A percentile compares a stretch with the other conserved stretches of the same genome.
Conservation (phyloP, 768 basidiomycete species). For the Flagelloscypha sp. region DNA sequence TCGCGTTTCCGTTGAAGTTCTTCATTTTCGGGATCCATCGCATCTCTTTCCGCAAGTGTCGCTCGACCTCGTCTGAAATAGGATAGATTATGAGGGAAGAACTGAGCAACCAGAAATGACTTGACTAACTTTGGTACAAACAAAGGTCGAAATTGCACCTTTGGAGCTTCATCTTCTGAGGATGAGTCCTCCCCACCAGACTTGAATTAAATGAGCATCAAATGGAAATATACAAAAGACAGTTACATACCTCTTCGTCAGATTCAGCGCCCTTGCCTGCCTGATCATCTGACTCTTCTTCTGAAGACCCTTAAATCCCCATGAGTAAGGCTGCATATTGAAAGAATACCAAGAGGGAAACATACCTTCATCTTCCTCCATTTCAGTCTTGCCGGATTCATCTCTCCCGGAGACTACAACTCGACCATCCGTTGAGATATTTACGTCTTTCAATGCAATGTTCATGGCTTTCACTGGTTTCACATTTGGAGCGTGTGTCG, state of each 20-base stretch:
- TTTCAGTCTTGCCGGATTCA: constrained; percentile 66
- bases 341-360: constrained; percentile 12
- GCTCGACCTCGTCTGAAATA: constrained; percentile 57
- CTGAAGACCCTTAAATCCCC: constrained; percentile 21
- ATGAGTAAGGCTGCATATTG: constrained; percentile 7
- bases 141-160: constrained; percentile 80
- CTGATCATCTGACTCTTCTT: constrained; percentile 40
- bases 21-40: constrained; percentile 64
- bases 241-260: constrained; percentile 40
- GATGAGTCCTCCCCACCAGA: constrained; percentile 84
- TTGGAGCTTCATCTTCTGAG: constrained; percentile 69
- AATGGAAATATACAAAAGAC: constrained; percentile 1
- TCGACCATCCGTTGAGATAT: constrained; percentile 71
- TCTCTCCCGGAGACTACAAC: constrained; percentile 73
- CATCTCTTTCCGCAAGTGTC: constrained; percentile 65
- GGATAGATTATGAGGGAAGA: constrained; percentile 5
- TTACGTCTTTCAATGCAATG: constrained; percentile 70
- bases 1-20: constrained; percentile 64
- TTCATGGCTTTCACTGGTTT: constrained; percentile 51
- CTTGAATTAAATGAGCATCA: constrained; percentile 27
- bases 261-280: constrained; percentile 17
- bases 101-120: background rate
- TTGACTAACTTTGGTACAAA: constrained; percentile 84
- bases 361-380: constrained; percentile 43
- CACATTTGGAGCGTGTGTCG: constrained; percentile 24